Percentiles rank a stretch among this genome's conserved stretches.
Conservation (phyloP, 2,329 filamentous ascomycete genomes). For the Acrodontium crateriforme region DNA sequence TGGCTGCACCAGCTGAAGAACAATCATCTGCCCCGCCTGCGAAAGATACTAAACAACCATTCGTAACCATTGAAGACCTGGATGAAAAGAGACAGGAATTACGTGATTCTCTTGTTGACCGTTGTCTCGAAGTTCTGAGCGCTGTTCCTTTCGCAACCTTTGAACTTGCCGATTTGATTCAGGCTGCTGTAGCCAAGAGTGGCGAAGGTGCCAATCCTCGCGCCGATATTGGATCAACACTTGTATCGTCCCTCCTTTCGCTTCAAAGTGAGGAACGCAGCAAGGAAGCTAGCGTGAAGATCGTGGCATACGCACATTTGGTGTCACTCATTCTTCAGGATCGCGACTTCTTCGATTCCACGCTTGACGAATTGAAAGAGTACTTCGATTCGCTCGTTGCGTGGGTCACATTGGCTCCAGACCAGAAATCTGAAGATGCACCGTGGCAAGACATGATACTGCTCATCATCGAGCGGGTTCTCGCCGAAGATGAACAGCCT, state of each 20-base stretch:
- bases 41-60: slow-evolving; percentile 22
- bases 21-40: slow-evolving; percentile 3
- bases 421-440: slow-evolving; percentile 59
- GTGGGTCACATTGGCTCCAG: slow-evolving; percentile 60
- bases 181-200: slow-evolving; percentile 51
- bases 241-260: slow-evolving; percentile 70
- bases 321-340: slow-evolving; percentile 80
- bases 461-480: slow-evolving; percentile 73
- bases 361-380: slow-evolving; percentile 59
- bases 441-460: slow-evolving; percentile 88
- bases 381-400: slow-evolving; percentile 62
- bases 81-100: slow-evolving; percentile 62
- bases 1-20: slow-evolving; percentile 1
- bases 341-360: slow-evolving; percentile 62
- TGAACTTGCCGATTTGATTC: slow-evolving; percentile 77
- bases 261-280: slow-evolving; percentile 39
- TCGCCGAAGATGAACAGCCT: slow-evolving; percentile 81
- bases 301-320: slow-evolving; percentile 85
- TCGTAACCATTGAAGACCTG: slow-evolving; percentile 60
- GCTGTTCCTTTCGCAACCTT: slow-evolving; percentile 80
- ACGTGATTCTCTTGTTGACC: slow-evolving; percentile 67
- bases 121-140: slow-evolving; percentile 79
- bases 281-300: slow-evolving; percentile 48
- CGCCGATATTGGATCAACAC: slow-evolving; percentile 65
- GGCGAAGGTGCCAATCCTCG: slow-evolving; percentile 45